Evolutionary conservation across 2,329 filamentous ascomycete species (phyloP).

Genomic region (Fulvia fulva): DNA sequence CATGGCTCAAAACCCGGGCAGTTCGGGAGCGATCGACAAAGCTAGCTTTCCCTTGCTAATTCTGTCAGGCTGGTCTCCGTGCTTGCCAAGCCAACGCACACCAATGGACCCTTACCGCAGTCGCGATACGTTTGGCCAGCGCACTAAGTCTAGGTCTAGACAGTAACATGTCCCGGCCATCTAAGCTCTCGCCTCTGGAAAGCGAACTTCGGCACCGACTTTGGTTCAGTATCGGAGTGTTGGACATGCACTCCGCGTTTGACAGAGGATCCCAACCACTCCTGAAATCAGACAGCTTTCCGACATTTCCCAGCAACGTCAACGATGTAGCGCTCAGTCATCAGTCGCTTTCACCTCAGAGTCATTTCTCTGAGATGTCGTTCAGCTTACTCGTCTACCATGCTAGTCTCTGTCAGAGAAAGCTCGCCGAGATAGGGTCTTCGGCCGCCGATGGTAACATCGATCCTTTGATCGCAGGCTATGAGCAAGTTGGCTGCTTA

Average conservation of each 20-base stretch:
- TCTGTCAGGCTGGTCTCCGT: constrained; percentile 6
- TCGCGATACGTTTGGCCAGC: constrained; percentile 6
- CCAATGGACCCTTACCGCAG: constrained; percentile 8
- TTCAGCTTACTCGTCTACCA: background rate
- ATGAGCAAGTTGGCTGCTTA: constrained; percentile 2
- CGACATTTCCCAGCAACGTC: background rate
- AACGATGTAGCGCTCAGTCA: constrained; percentile 3
- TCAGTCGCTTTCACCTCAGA: background rate
- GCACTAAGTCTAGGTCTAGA: constrained; percentile 6
- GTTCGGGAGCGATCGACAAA: background rate
- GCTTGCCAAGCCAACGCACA: constrained; percentile 10
- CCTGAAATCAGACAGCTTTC: background rate
- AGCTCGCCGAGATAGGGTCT: constrained; percentile 4
- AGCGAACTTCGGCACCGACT: constrained; percentile 4
- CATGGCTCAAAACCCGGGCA: background rate
- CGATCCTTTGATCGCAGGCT: background rate
- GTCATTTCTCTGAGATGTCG: constrained; percentile 9
- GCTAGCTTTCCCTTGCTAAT: background rate
- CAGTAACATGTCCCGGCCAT: background rate
- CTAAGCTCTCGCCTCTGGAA: background rate
- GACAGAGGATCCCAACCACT: constrained; percentile 9
- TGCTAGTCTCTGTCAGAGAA: constrained; percentile 8
- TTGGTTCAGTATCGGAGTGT: constrained; percentile 9
- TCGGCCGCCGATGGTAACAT: background rate
- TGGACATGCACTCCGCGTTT: constrained; percentile 11